Evolutionary conservation across 1,139 yeast species (phyloP).

Genomic region (Nakaseomyces kungkrabaensis): DNA sequence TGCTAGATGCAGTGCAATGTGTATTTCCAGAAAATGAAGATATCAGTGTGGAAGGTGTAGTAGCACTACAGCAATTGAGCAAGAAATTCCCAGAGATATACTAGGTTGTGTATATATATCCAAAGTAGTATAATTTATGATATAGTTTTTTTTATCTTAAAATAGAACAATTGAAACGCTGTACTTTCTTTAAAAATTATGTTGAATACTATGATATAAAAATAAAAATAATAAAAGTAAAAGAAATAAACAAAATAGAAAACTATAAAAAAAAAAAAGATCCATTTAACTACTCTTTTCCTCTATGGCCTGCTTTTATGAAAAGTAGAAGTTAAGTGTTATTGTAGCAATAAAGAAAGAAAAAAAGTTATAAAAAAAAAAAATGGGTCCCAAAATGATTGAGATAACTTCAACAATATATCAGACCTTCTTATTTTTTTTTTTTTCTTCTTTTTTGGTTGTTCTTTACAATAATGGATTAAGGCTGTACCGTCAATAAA

Average conservation of each 20-base stretch:
- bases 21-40: slow-evolving; percentile 21
- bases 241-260: not conserved
- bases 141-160: no score
- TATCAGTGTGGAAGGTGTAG: slow-evolving; percentile 26
- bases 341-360: not conserved
- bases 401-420: no score
- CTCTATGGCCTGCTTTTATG: slow-evolving; percentile 2
- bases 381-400: not conserved
- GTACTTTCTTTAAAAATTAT: no score
- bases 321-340: not conserved
- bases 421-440: no score
- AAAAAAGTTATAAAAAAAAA: not conserved
- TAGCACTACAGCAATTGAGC: slow-evolving; percentile 24
- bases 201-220: no score
- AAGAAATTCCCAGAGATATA: slow-evolving; percentile 27
- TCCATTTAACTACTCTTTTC: not conserved
- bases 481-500: no score
- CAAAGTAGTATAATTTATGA: not conserved
- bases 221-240: not conserved
- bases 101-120: slow-evolving; percentile 1
- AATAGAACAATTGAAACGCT: no score
- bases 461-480: no score
- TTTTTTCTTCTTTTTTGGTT: no score
- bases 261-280: not conserved
- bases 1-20: slow-evolving; percentile 26